Conservation (phyloP, 73 alveolate species). For the Paramecium tetraurelia region DNA sequence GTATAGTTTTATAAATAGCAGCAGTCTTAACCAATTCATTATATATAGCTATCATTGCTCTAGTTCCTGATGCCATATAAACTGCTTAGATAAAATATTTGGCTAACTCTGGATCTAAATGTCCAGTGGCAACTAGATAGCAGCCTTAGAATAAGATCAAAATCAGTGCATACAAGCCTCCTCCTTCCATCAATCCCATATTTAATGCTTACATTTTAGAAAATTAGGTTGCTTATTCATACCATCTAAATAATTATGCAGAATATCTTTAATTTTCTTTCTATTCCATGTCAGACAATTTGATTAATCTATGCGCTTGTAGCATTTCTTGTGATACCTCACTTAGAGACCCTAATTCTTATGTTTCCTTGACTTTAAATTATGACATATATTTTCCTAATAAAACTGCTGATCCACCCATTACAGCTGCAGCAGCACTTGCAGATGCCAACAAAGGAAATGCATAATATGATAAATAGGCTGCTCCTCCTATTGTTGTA, state of each 20-base stretch:
- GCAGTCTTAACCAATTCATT: conserved; percentile 51
- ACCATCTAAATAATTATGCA: conserved; percentile 45
- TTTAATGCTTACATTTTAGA: conserved; percentile 10
- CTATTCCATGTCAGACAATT: conserved; percentile 21
- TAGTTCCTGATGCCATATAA: conserved; percentile 41
- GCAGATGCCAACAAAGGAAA: conserved; percentile 8
- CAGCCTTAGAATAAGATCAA: conserved; percentile 36
- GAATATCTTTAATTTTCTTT: conserved; percentile 26
- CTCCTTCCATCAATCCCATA: conserved; percentile 49
- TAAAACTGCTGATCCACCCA: conserved; percentile 15
- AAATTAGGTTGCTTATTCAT: conserved; percentile 23
- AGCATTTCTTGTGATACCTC: conserved; percentile 22
- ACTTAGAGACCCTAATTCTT: conserved; percentile 19
- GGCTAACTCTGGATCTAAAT: conserved; percentile 43
- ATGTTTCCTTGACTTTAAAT: conserved; percentile 23
- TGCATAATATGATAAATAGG: conserved; percentile 40
- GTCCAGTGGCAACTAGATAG: conserved; percentile 38
- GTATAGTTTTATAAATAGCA: conserved; percentile 49
- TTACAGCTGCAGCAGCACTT: not conserved
- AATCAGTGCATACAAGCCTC: conserved; percentile 21
- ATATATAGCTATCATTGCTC: conserved; percentile 20
- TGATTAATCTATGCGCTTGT: conserved; percentile 11
- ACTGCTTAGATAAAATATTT: conserved; percentile 44
- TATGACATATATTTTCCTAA: conserved; percentile 40
- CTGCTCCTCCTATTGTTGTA: conserved; percentile 50